These are phyloP conservation scores for Calonectria montana DNA, from an alignment of 2,329 filamentous ascomycete genomes.

Conservation along the genomic window DNA sequence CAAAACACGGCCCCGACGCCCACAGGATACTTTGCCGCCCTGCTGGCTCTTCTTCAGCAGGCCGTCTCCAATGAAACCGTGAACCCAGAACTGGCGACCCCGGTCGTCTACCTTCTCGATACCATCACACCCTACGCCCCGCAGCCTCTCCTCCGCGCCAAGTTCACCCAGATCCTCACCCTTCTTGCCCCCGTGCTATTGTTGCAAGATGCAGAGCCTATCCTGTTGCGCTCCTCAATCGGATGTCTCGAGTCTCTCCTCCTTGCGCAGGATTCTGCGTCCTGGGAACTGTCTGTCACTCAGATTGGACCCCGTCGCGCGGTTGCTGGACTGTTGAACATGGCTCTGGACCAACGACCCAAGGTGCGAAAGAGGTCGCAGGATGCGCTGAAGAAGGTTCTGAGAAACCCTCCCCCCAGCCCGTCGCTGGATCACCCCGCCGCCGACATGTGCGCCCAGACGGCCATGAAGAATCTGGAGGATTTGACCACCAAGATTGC, in stretches of 20 bases:
- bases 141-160: conserved; percentile 87
- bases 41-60: conserved; percentile 87
- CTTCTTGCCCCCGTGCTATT: conserved; percentile 87
- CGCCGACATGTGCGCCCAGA: conserved; percentile 95
- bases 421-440: conserved; percentile 95
- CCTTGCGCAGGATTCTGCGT: conserved; percentile 84
- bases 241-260: conserved; percentile 94
- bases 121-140: conserved; percentile 88
- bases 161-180: conserved; percentile 93
- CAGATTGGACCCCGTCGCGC: conserved; percentile 89
- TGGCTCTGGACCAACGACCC: conserved; percentile 87
- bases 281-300: conserved; percentile 87
- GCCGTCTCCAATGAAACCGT: conserved; percentile 75
- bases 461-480: conserved; percentile 82
- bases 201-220: conserved; percentile 84
- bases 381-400: conserved; percentile 85
- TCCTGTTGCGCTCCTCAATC: conserved; percentile 86
- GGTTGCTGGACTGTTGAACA: conserved; percentile 84
- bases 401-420: conserved; percentile 88
- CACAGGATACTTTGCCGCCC: conserved; percentile 95
- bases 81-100: conserved; percentile 85
- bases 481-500: conserved; percentile 75
- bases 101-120: conserved; percentile 96
- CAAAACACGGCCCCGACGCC: conserved; percentile 86
- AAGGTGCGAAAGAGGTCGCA: conserved; percentile 96